Evolutionary conservation across 306 rosid genomes (phyloP).

Genomic region (Astragalus glycyphyllos): DNA sequence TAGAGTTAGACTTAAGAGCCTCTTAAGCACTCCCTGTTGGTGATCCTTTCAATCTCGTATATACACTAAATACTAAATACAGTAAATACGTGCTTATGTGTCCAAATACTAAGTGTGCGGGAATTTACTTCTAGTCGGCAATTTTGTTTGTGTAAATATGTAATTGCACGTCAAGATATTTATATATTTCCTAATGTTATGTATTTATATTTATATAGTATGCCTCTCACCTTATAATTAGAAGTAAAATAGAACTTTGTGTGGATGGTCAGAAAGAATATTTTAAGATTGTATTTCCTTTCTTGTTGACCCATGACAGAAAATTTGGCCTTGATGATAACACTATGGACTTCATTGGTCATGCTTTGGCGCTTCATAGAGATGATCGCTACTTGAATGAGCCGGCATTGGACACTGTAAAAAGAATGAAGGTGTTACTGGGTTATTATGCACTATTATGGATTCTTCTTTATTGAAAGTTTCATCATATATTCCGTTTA

Average conservation of each 20-base stretch:
- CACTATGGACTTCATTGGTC: constrained; percentile 95
- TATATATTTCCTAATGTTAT: not conserved
- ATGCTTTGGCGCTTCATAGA: constrained; percentile 96
- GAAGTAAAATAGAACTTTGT: constrained; percentile 25
- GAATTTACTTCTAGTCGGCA: not conserved
- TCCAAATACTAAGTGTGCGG: constrained; percentile 13
- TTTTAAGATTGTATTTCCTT: constrained; percentile 26
- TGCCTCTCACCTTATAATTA: constrained; percentile 5
- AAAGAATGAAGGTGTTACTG: constrained; percentile 83
- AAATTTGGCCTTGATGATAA: constrained; percentile 93
- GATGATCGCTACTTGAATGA: constrained; percentile 84
- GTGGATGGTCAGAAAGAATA: constrained; percentile 12
- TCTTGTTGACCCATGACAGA: constrained; percentile 61
- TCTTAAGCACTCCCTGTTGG: no score
- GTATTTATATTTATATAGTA: constrained; percentile 11
- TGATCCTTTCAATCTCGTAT: not conserved
- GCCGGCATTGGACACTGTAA: constrained; percentile 95
- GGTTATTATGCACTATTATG: constrained; percentile 24
- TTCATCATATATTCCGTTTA: constrained; percentile 37
- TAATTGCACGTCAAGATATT: not conserved
- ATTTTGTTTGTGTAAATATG: not conserved
- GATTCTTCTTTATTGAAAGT: constrained; percentile 23
- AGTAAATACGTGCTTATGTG: constrained; percentile 7
- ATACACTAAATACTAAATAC: not conserved
- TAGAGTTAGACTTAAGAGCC: no score